phyloP scores from a whole-genome alignment of 2,329 filamentous ascomycete genomes.

The Rutstroemia sp. region DNA sequence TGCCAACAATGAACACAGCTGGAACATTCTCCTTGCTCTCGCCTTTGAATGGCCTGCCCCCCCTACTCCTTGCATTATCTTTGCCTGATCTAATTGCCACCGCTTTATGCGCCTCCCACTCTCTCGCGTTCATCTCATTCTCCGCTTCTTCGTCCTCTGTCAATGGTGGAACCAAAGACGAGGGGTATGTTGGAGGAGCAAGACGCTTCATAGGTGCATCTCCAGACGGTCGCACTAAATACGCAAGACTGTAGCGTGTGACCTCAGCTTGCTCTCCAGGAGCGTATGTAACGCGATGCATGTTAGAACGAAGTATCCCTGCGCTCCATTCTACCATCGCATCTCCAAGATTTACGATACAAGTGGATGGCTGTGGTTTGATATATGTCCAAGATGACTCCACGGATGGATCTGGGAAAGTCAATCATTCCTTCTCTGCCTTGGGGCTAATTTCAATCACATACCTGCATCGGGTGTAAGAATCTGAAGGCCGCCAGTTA shows the following conservation, averaged over 20 bases:
- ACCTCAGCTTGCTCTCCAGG: slow-evolving; percentile 14
- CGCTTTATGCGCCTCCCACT: slow-evolving; percentile 1
- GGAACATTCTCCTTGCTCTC: too few relatives aligned
- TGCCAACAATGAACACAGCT: too few relatives aligned
- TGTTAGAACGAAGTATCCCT: slow-evolving; percentile 21
- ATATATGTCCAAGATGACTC: slow-evolving; percentile 29
- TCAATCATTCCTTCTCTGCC: neutral
- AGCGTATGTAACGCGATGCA: slow-evolving; percentile 26
- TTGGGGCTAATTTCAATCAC: neutral
- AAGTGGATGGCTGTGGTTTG: slow-evolving; percentile 25
- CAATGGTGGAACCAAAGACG: slow-evolving; percentile 4
- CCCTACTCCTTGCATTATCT: too few relatives aligned
- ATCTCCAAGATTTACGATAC: slow-evolving; percentile 31
- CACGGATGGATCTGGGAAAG: slow-evolving; percentile 22
- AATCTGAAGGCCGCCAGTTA: slow-evolving; percentile 31
- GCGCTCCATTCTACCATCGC: slow-evolving; percentile 26
- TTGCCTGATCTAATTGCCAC: too few relatives aligned
- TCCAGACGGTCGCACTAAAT: slow-evolving; percentile 40
- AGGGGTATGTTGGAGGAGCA: neutral
- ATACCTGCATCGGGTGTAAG: slow-evolving; percentile 24
- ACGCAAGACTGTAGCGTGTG: slow-evolving; percentile 42
- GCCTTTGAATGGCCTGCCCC: too few relatives aligned
- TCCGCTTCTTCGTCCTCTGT: slow-evolving; percentile 4
- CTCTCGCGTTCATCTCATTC: slow-evolving; percentile 6
- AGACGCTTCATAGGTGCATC: slow-evolving; percentile 28